phyloP scores from a whole-genome alignment of 139 green algal genomes.

The Yamagishiella unicocca region DNA sequence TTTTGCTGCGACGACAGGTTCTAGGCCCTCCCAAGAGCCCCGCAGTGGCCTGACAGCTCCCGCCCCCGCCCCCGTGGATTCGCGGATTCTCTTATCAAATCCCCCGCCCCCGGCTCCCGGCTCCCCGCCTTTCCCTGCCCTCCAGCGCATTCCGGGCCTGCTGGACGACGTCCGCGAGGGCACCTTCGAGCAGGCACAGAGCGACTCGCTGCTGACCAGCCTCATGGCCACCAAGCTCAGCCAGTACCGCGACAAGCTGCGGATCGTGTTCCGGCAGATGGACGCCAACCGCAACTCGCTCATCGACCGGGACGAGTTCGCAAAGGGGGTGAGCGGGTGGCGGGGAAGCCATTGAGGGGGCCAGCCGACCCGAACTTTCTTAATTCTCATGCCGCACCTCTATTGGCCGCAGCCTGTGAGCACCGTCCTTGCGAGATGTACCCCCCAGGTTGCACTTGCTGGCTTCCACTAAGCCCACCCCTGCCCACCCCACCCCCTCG shows the following conservation, averaged over 20 bases:
- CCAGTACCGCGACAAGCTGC: constrained; percentile 40
- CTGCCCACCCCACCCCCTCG: not conserved
- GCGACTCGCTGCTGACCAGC: constrained; percentile 23
- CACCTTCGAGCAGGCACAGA: constrained; percentile 14
- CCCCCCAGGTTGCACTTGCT: not conserved
- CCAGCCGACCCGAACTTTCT: not conserved
- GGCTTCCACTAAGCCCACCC: not conserved
- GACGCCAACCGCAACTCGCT: constrained; percentile 41
- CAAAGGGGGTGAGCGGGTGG: not conserved
- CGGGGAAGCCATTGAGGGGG: not conserved
- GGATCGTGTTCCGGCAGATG: constrained; percentile 33
- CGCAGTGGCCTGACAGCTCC: no score
- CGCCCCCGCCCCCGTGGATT: no score
- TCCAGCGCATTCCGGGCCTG: constrained; percentile 17
- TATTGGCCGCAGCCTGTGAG: no score
- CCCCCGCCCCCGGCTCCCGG: no score
- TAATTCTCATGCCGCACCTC: no score
- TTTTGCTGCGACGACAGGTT: no score
- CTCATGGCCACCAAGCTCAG: constrained; percentile 27
- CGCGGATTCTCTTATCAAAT: no score
- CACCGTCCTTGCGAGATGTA: no score
- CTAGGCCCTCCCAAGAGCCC: no score
- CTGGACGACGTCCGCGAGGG: constrained; percentile 26
- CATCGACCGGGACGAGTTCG: constrained; percentile 39
- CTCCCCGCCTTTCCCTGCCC: no score